Conservation (phyloP, 306 rosid genomes). For the Benincasa hispida region DNA sequence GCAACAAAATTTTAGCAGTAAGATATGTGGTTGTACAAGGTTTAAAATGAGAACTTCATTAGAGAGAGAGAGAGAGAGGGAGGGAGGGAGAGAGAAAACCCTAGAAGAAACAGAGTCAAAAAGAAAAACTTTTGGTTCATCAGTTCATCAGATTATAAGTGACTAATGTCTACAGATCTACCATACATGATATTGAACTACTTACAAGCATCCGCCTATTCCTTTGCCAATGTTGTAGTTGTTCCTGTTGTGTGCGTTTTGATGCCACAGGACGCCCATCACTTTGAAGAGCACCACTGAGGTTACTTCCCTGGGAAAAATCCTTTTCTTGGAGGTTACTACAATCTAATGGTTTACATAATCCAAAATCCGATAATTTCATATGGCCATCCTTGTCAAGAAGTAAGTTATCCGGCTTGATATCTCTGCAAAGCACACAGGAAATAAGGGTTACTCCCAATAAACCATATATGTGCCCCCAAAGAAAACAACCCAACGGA, state of each 20-base stretch:
- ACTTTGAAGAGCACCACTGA: constrained; percentile 88
- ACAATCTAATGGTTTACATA: constrained; percentile 94
- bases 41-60: not conserved
- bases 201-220: constrained; percentile 98
- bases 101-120: not conserved
- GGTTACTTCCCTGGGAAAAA: constrained; percentile 62
- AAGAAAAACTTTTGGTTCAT: not conserved
- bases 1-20: not conserved
- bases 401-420: constrained; percentile 97
- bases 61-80: not conserved
- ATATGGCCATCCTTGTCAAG: constrained; percentile 88
- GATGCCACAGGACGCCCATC: constrained; percentile 86
- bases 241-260: constrained; percentile 95
- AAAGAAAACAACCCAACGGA: not conserved
- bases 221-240: constrained; percentile 96
- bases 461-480: not conserved
- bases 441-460: constrained; percentile 9
- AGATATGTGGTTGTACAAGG: not conserved
- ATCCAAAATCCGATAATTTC: constrained; percentile 94
- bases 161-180: constrained; percentile 12
- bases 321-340: constrained; percentile 93
- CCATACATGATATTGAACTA: constrained; percentile 14
- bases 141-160: constrained; percentile 3
- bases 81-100: not conserved
- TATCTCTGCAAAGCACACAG: constrained; percentile 56